Evolutionary conservation across 2,329 filamentous ascomycete species (phyloP).

Genomic region (Scleromitrula shiraiana): DNA sequence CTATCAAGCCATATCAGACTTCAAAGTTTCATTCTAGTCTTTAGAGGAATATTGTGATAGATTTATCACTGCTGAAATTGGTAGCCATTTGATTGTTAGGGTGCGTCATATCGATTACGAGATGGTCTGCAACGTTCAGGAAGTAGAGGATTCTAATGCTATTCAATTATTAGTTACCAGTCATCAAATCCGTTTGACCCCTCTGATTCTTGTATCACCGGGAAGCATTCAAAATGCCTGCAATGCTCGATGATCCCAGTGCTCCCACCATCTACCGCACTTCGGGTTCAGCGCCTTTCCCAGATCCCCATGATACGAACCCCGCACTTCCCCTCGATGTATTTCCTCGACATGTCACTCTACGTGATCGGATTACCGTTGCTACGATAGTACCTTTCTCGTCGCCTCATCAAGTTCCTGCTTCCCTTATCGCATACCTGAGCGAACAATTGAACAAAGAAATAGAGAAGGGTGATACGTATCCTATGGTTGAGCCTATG

Average conservation of each 20-base stretch:
- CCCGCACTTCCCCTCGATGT: slow-evolving; percentile 38
- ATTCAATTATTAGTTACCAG: not conserved
- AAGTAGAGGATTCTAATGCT: not conserved
- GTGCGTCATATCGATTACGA: not conserved
- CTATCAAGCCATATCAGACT: not conserved
- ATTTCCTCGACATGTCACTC: slow-evolving; percentile 51
- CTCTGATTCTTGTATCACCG: slow-evolving; percentile 2
- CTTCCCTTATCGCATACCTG: slow-evolving; percentile 54
- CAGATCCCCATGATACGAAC: slow-evolving; percentile 41
- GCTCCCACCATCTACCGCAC: slow-evolving; percentile 46
- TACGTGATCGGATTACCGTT: slow-evolving; percentile 58
- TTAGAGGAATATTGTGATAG: not conserved
- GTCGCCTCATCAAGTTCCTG: slow-evolving; percentile 51
- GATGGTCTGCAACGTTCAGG: not conserved
- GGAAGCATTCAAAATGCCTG: slow-evolving; percentile 40
- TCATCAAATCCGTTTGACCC: not conserved
- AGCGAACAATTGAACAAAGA: slow-evolving; percentile 61
- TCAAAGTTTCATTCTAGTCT: not conserved
- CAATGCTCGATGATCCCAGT: slow-evolving; percentile 53
- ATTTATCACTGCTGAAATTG: not conserved
- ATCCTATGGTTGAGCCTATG: slow-evolving; percentile 60
- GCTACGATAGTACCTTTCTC: slow-evolving; percentile 63
- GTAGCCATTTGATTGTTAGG: not conserved
- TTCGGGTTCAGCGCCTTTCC: slow-evolving; percentile 45
- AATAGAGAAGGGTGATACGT: slow-evolving; percentile 66